Conservation (phyloP, 805 yeast species). For the Lipomyces kockii region DNA sequence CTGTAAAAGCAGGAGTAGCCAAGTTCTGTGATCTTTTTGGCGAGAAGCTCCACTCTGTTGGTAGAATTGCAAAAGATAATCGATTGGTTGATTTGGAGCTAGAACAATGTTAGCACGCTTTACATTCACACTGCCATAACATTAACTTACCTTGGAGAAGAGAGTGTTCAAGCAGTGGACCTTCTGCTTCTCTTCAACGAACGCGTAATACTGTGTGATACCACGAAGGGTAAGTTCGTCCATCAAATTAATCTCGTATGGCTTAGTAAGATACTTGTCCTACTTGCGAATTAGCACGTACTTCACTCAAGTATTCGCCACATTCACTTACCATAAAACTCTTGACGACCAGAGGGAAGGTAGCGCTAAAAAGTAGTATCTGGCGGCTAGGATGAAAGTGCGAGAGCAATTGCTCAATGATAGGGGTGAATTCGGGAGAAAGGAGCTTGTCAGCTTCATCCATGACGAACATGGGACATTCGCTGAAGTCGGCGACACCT, state of each 20-base stretch:
- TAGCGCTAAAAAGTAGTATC: slow-evolving; percentile 88
- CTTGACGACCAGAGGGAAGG: slow-evolving; percentile 94
- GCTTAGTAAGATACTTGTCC: slow-evolving; percentile 82
- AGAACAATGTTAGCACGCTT: not conserved
- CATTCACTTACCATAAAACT: slow-evolving; percentile 66
- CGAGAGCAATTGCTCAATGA: slow-evolving; percentile 81
- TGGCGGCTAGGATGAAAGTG: slow-evolving; percentile 83
- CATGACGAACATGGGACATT: slow-evolving; percentile 89
- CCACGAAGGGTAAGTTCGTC: slow-evolving; percentile 96
- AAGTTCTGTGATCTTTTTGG: slow-evolving; percentile 93
- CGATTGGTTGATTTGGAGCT: slow-evolving; percentile 90
- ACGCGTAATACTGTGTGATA: slow-evolving; percentile 97
- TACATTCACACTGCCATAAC: not conserved
- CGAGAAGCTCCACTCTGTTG: slow-evolving; percentile 91
- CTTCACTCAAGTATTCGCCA: too few relatives aligned
- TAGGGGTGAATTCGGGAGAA: slow-evolving; percentile 82
- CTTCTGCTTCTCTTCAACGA: slow-evolving; percentile 95
- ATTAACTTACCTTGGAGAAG: slow-evolving; percentile 63
- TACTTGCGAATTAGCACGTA: not conserved
- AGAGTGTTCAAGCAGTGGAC: slow-evolving; percentile 93
- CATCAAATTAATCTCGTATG: slow-evolving; percentile 96
- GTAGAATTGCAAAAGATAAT: slow-evolving; percentile 97
- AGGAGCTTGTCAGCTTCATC: slow-evolving; percentile 99
- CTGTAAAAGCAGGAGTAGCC: slow-evolving; percentile 97
- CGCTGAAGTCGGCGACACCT: slow-evolving; percentile 81